phyloP scores from a whole-genome alignment of 768 basidiomycete genomes.

The Boletus patriciae region DNA sequence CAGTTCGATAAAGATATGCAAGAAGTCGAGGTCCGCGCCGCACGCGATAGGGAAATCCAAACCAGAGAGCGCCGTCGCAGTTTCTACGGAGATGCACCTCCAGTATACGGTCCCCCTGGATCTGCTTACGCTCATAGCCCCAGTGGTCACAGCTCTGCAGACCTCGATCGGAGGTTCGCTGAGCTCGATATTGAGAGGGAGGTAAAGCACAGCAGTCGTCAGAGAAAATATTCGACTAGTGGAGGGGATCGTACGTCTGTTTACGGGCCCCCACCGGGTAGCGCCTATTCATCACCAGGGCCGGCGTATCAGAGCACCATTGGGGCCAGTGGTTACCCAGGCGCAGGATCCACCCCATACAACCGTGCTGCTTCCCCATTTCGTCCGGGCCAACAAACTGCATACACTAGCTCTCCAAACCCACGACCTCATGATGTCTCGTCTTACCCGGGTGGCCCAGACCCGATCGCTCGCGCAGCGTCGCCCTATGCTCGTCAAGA shows the following conservation, averaged over 20 bases:
- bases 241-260: conserved; percentile 34
- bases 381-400: conserved; percentile 22
- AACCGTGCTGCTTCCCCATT: conserved; percentile 38
- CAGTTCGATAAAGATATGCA: conserved; percentile 44
- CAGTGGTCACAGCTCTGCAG: conserved; percentile 20
- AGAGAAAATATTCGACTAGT: conserved; percentile 47
- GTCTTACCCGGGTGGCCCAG: conserved; percentile 39
- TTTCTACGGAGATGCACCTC: conserved; percentile 41
- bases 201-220: conserved; percentile 32
- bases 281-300: conserved; percentile 26
- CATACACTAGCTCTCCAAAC: conserved; percentile 47
- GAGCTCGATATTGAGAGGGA: conserved; percentile 36
- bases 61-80: conserved; percentile 54
- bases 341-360: conserved; percentile 27
- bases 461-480: conserved; percentile 32
- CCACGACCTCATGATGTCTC: conserved; percentile 47
- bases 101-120: conserved; percentile 28
- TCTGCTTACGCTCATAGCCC: conserved; percentile 28
- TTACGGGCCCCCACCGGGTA: conserved; percentile 18
- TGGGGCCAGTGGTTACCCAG: conserved; percentile 30
- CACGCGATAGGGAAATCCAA: conserved; percentile 57
- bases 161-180: conserved; percentile 42
- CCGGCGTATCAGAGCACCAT: conserved; percentile 27
- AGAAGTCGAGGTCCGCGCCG: conserved; percentile 55
- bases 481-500: conserved; percentile 39